Base-by-base conservation (phyloP, 2,329 filamentous ascomycete species). In the Domatiomyces globalis region DNA sequence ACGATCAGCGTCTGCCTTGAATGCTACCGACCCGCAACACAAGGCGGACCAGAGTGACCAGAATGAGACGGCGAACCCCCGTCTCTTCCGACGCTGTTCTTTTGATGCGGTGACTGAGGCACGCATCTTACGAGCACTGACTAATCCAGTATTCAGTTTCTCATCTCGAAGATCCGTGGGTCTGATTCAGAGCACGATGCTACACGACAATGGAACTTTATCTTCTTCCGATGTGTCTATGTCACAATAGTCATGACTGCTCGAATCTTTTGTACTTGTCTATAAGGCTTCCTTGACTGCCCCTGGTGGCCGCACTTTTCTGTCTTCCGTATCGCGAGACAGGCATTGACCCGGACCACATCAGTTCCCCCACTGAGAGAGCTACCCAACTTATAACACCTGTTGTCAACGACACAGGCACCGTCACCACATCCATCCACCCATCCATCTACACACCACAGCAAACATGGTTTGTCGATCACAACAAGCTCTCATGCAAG, bases 401-500 rank as follows among this genome's bases (percentile, higher is more conserved):
- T 9, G 7, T 33, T 33, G 8, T 7, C 29, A 33, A 33, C 29
- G 10, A 12, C 29, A 2, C 29, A 33, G 29, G 10, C 29, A 33
- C 29, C 29, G 10, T 33, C 29, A 33, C 29, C 33, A 15, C 33
- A 39, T 15, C 9, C 33, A 10, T 10, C 9, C 29, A 9, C 8
- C 10, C 29, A 33, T 7, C 7, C 29, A 9, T 12, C 10, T 7
- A 9, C 42, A 36, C 29, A 45, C 29, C 10, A 45, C 46, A 49
- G 20, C 44, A 45, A 52, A 44, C 19, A 55, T 54, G 55, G 51
- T 49, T 55, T 52, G 59, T 46, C 51, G 49, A 46, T 45, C 59
- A 18, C 58, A 58, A 43, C 45, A 51, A 7, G 54, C 56, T 29
- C 47, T 61, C 17, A 48, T 60, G 48, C 49, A 54, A 46, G 59